phyloP scores from a whole-genome alignment of 768 basidiomycete species.

The Boletus reticulatus region DNA sequence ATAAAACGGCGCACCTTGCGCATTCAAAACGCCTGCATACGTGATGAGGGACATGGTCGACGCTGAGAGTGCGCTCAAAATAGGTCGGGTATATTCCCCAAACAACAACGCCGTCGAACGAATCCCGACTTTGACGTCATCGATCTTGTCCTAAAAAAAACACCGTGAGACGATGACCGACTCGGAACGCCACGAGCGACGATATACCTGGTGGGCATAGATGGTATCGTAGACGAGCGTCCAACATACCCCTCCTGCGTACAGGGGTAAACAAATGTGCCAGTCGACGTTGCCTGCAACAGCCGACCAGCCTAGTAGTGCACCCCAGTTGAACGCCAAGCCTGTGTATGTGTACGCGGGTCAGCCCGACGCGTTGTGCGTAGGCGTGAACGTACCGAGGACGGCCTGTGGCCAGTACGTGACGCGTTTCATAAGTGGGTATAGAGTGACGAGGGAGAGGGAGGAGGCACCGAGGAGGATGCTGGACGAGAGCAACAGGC shows the following conservation, averaged over 20 bases:
- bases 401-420: constrained; percentile 98
- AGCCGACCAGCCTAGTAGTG: constrained; percentile 94
- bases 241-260: constrained; percentile 89
- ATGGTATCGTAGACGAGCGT: constrained; percentile 97
- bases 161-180: background rate
- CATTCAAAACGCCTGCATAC: constrained; percentile 78
- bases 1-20: constrained; percentile 76
- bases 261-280: constrained; percentile 81
- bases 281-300: constrained; percentile 80
- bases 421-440: constrained; percentile 96
- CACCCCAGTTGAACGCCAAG: constrained; percentile 96
- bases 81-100: constrained; percentile 67
- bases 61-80: constrained; percentile 71
- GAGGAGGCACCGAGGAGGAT: constrained; percentile 92
- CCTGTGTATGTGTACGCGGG: constrained; percentile 43
- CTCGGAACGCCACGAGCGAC: background rate
- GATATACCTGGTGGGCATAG: constrained; percentile 88
- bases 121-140: constrained; percentile 86
- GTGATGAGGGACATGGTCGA: constrained; percentile 73
- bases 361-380: background rate
- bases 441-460: constrained; percentile 79
- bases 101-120: constrained; percentile 94
- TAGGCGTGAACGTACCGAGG: constrained; percentile 56
- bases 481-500: constrained; percentile 37
- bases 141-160: constrained; percentile 73